Base-by-base conservation (phyloP, 2,329 filamentous ascomycete species). In the Sordariomycetes sp. region DNA sequence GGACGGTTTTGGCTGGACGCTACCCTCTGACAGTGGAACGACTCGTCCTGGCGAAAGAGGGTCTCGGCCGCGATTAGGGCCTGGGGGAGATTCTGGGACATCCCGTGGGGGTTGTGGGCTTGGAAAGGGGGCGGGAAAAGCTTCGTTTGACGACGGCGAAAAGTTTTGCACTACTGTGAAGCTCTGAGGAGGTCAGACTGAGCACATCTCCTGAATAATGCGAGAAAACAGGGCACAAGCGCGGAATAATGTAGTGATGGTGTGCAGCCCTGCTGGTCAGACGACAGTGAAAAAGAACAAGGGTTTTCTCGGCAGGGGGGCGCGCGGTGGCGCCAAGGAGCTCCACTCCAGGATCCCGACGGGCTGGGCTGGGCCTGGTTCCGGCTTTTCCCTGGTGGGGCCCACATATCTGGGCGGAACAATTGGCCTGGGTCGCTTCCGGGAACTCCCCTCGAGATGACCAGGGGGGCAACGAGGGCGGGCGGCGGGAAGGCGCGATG, bases 361-460 rank as follows among this genome's bases (percentile, higher is more conserved):
- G 7, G 12, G 45, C 45, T 50, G 45, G 45, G 10, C 20, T 24
- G n/a, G 13, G 17, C n/a, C 32, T 36, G 28, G 52, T 53, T 53
- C 52, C 52, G 52, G 52, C 52, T 53, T 53, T 32, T 53, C 32
- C 52, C 52, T 35, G 52, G n/a, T n/a, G 32, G 28, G 45, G 24
- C 52, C 52, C 52, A 50, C 45, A 50, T 24, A 50, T 10, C 22
- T 5, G n/a, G 20, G 45, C 45, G 45, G 45, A 24, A 12, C 45
- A 45, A 45, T 45, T 45, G 39, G 39, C 39, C 39, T 45, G 39
- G 39, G 13, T n/a, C 13, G 15, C 10, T 45, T 17, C 39, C 39
- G 39, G 39, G 39, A 45, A 32, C 28, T 39, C 17, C 12, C 17
- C 36, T 39, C 10, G 17, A 39, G 36, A 13, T 39, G 36, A 17